These are phyloP conservation scores for Bruguiera parviflora DNA, from an alignment of 345 rosid genomes.

Conservation along the genomic window DNA sequence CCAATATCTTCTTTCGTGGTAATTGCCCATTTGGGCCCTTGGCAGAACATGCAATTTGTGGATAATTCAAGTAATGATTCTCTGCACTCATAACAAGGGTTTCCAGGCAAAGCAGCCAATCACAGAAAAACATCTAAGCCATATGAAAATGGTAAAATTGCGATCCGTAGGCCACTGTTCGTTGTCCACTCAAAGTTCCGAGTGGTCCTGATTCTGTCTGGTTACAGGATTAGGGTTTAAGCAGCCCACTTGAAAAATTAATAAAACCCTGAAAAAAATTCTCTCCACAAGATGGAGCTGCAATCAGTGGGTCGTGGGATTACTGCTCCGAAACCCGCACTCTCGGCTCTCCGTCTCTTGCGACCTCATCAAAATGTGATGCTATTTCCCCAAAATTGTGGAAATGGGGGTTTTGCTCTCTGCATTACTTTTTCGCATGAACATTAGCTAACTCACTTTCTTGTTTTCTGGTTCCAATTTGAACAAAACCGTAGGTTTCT, in stretches of 20 bases:
- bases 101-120: neutral
- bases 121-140: neutral
- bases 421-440: neutral
- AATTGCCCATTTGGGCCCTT: too few species aligned
- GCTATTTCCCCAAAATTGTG: neutral
- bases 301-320: constrained; percentile 50
- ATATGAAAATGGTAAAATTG: too few species aligned
- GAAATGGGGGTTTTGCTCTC: neutral
- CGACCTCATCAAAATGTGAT: constrained; percentile 31
- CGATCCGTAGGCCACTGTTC: too few species aligned
- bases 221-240: neutral
- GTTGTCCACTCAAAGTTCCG: neutral
- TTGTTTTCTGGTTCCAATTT: constrained; percentile 16
- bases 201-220: neutral
- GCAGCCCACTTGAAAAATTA: neutral
- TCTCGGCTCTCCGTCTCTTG: constrained; percentile 15
- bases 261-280: constrained; percentile 12
- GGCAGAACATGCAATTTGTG: neutral
- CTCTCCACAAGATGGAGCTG: constrained; percentile 34
- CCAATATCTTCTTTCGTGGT: too few species aligned
- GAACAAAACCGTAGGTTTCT: constrained; percentile 33
- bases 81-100: too few species aligned
- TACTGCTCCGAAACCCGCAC: constrained; percentile 31
- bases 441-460: neutral
- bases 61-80: too few species aligned